Evolutionary conservation across 306 rosid genomes (phyloP), one percentile per base, ranked within the genome.

Genomic region (Carpinus viminea): DNA sequence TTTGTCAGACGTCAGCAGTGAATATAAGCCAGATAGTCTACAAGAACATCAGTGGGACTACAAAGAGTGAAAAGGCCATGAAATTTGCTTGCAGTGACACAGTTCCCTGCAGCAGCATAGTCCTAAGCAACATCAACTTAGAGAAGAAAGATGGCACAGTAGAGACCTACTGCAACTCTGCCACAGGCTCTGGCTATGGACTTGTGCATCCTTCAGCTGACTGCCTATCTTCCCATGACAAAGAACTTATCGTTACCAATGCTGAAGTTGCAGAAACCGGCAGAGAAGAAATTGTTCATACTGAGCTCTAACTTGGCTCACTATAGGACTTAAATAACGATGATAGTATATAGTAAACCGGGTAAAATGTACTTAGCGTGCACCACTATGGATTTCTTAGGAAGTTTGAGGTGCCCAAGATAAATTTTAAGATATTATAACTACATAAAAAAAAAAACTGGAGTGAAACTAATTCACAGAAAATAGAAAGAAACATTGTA

Each of bases 171-270:
- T 96, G 99, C 76, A 92, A 93, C 83, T 89, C 97, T 60, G 99
- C 99, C 15, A 90, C 90, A 87, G 99, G 98, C 46, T 90, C 88
- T 59, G 91, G 94, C 36, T 88, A 84, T 54, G 99, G 98, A 0
- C 72, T 83, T 3, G 89, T 96, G 46, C 96, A 96, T 80, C 99
- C 99, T 73, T 90, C 98, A 34, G 99, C 98, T 34, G 99, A 96
- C 66, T 96, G 99, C 84, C 91, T 96, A n/a, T 89, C 36, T 73
- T 86, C 96, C 51, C 77, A 57, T 11, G 99, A 90, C 84, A 86
- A 91, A 12, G 77, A 78, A 72, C 4, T 12, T 2, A 16, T 36
- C 8, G 8, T 65, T 38, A 56, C 43, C 54, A 46, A 46, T 41
- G 78, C 80, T 72, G 79, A 85, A 41, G 24, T 62, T 69, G 45